Percentiles rank a stretch among this genome's conserved stretches.
These are phyloP conservation scores for Forsythia suspensa DNA, from an alignment of 257 asterid genomes.

Conservation along the genomic window DNA sequence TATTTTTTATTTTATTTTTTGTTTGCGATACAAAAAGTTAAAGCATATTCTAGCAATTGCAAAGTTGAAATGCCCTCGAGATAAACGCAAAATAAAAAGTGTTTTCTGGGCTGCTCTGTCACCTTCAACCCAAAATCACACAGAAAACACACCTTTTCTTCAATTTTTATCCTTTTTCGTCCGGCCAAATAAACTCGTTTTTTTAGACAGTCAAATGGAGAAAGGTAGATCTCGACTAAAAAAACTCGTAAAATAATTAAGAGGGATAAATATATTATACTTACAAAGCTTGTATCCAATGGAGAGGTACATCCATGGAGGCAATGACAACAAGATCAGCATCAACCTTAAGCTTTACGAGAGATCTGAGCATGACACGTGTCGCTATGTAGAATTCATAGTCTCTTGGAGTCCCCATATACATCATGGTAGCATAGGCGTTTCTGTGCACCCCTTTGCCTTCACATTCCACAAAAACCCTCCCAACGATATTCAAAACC, in stretches of 20 bases:
- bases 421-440: constrained; percentile 97
- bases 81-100: neutral
- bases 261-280: neutral
- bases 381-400: constrained; percentile 87
- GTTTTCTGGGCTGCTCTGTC: neutral
- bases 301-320: constrained; percentile 81
- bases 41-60: neutral
- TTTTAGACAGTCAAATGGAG: neutral
- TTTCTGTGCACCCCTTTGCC: constrained; percentile 36
- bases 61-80: neutral
- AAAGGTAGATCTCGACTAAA: neutral
- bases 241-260: neutral
- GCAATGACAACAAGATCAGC: constrained; percentile 98
- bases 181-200: neutral
- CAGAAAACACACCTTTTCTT: neutral
- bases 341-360: constrained; percentile 47
- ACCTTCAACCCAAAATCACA: neutral
- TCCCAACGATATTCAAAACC: constrained; percentile 8
- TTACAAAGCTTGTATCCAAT: constrained; percentile 85
- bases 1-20: neutral
- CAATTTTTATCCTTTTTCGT: neutral
- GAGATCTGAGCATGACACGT: constrained; percentile 84
- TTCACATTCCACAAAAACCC: neutral
- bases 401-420: constrained; percentile 96
- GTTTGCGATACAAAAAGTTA: neutral